Conservation (phyloP, 1,284 basidiomycete genomes). For the Sanghuangporus baumii region DNA sequence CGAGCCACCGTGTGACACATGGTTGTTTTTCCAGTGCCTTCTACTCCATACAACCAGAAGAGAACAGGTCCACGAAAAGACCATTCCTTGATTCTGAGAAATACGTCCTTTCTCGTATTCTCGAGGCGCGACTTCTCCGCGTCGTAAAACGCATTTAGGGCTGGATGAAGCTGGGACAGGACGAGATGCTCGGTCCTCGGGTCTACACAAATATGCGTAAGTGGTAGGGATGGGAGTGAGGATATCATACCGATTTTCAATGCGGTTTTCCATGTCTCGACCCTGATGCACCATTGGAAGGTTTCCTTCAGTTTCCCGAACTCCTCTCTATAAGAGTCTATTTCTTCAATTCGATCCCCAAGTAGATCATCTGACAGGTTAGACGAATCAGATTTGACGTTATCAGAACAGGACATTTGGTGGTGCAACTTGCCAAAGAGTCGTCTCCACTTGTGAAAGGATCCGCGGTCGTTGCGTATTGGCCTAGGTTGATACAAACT, state of each 20-base stretch:
- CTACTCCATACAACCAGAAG: constrained; percentile 6
- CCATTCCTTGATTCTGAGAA: not conserved
- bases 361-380: not conserved
- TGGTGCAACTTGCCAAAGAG: not conserved
- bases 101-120: not conserved
- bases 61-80: not conserved
- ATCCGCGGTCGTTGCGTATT: too few species aligned
- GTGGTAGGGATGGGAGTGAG: not conserved
- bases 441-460: too few species aligned
- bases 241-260: not conserved
- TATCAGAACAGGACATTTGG: not conserved
- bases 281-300: not conserved
- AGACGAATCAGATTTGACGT: not conserved
- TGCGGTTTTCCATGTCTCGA: not conserved
- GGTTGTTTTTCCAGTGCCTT: constrained; percentile 13
- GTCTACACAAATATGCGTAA: not conserved
- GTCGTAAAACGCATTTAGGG: not conserved
- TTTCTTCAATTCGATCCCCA: not conserved
- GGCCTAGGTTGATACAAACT: too few species aligned
- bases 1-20: not conserved
- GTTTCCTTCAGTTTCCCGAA: not conserved
- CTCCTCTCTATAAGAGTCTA: not conserved
- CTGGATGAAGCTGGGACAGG: not conserved
- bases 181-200: not conserved
- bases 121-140: not conserved